A percentile compares a stretch with the other conserved stretches of the same genome.
Evolutionary conservation across 2,329 filamentous ascomycete genomes (phyloP).

Genomic region (Ophioceras dolichostomum): DNA sequence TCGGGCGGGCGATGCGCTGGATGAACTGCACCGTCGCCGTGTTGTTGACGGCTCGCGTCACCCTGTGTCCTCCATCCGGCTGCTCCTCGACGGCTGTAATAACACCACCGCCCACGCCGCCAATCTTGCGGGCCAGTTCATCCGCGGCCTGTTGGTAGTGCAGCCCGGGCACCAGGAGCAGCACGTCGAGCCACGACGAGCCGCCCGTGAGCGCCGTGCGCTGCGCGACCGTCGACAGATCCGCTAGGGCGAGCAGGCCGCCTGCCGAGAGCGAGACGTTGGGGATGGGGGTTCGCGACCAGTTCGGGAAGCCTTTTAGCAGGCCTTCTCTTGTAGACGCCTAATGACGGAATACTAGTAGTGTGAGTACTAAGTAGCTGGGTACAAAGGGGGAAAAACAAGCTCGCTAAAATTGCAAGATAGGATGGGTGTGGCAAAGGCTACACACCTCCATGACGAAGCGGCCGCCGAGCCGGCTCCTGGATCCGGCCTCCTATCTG

Average conservation of each 20-base stretch:
- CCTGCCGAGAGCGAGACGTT: constrained; percentile 32
- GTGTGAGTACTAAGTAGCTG: too few species aligned
- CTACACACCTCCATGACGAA: too few species aligned
- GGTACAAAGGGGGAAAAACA: too few species aligned
- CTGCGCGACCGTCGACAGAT: constrained; percentile 41
- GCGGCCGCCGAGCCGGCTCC: too few species aligned
- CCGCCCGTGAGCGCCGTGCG: constrained; percentile 44
- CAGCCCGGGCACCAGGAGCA: constrained; percentile 46
- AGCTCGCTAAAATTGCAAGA: too few species aligned
- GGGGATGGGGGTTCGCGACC: constrained; percentile 31
- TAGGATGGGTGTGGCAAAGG: too few species aligned
- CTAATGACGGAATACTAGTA: too few species aligned
- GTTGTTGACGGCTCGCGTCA: constrained; percentile 29
- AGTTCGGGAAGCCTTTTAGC: constrained; percentile 24
- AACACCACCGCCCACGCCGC: constrained; percentile 8
- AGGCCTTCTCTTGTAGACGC: too few species aligned
- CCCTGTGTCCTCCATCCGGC: constrained; percentile 12
- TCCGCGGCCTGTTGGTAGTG: constrained; percentile 48
- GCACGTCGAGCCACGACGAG: constrained; percentile 40
- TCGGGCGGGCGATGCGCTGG: constrained; percentile 39
- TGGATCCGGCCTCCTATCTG: too few species aligned
- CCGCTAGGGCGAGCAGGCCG: constrained; percentile 46
- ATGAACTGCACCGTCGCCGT: constrained; percentile 40
- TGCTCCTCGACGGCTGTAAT: constrained; percentile 21
- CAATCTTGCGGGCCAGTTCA: constrained; percentile 29